Evolutionary conservation across 345 rosid species (phyloP).

Genomic region (Citrus mangshanensis): DNA sequence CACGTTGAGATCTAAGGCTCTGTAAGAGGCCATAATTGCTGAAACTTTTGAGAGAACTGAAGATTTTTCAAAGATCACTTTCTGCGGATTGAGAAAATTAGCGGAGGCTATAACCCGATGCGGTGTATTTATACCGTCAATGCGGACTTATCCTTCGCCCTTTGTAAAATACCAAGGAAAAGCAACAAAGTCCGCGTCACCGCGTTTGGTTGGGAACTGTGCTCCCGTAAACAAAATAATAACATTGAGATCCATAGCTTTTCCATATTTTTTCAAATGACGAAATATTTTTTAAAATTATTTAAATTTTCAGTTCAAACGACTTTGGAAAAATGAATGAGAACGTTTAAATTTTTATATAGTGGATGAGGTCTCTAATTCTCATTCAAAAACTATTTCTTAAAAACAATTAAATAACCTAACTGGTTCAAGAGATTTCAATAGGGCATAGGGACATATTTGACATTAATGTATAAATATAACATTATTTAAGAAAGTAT

Average conservation of each 20-base stretch:
- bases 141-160: not conserved
- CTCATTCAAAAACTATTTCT: too few relatives aligned
- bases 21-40: conserved; percentile 46
- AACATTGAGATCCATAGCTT: not conserved
- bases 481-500: not conserved
- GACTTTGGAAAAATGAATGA: too few relatives aligned
- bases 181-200: not conserved
- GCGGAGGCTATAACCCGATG: not conserved
- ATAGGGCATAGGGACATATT: not conserved
- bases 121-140: not conserved
- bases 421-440: too few relatives aligned
- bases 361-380: too few relatives aligned
- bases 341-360: too few relatives aligned
- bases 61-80: not conserved
- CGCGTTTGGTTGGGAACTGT: not conserved
- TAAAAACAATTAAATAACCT: not conserved
- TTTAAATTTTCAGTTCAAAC: too few relatives aligned
- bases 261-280: not conserved
- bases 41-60: not conserved
- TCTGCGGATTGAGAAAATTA: not conserved
- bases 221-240: not conserved
- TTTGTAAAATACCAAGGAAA: not conserved
- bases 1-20: conserved; percentile 58
- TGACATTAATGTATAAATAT: not conserved
- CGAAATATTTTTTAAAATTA: too few relatives aligned